Conservation (phyloP, 31 red algal species). For the Porphyra umbilicalis region DNA sequence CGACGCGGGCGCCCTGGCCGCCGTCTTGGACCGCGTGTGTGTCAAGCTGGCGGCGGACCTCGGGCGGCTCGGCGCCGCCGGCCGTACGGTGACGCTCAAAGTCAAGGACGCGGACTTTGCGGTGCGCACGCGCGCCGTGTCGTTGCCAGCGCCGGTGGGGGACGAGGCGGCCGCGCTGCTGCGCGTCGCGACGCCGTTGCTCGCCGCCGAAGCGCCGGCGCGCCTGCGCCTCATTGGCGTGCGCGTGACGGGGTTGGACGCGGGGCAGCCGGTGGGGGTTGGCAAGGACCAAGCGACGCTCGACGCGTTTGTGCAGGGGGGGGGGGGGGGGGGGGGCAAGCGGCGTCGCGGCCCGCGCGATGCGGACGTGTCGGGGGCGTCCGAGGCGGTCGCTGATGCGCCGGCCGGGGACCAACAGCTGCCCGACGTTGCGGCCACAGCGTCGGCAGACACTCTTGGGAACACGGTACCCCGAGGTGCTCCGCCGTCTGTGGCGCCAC, state of each 20-base stretch:
- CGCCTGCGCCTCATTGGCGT: not conserved
- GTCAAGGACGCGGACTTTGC: conserved; percentile 14
- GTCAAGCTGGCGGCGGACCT: not conserved
- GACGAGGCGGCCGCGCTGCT: not conserved
- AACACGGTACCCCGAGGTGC: no score
- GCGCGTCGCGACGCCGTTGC: not conserved
- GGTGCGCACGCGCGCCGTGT: conserved; percentile 2
- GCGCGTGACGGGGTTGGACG: not conserved
- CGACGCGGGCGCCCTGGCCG: not conserved
- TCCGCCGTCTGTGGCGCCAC: not conserved
- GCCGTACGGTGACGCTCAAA: conserved; percentile 6
- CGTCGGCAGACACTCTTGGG: no score
- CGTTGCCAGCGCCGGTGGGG: not conserved
- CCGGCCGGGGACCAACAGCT: not conserved
- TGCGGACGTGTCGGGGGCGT: not conserved
- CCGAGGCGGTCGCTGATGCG: not conserved
- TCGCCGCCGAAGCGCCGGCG: not conserved
- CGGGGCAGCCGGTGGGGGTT: not conserved
- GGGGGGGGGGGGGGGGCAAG: not conserved
- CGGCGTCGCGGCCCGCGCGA: not conserved
- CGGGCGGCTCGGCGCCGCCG: not conserved
- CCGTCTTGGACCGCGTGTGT: not conserved
- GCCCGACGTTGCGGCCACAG: no score
- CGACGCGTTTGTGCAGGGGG: not conserved
- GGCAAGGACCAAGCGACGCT: not conserved